A percentile compares a stretch with the other conserved stretches of the same genome.
These are phyloP conservation scores for Wickerhamiella kurtzmanii DNA, from an alignment of 805 yeast species.

Conservation along the genomic window DNA sequence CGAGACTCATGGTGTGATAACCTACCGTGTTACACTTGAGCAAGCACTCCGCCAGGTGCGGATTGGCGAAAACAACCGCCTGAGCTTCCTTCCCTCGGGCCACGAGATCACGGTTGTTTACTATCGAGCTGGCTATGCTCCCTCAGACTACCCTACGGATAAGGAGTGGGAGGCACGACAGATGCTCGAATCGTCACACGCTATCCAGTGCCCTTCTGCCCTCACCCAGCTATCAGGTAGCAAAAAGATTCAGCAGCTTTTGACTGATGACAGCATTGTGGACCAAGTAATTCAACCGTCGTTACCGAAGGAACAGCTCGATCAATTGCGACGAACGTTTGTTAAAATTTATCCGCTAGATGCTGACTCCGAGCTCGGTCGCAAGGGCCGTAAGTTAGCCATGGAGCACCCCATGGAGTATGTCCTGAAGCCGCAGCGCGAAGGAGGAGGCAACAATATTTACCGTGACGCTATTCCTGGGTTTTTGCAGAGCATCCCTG, in stretches of 20 bases:
- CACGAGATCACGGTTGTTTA: constrained; percentile 80
- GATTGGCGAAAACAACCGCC: constrained; percentile 26
- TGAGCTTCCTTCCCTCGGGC: constrained; percentile 40
- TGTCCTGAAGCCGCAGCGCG: constrained; percentile 95
- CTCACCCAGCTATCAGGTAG: constrained; percentile 86
- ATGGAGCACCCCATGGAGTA: constrained; percentile 51
- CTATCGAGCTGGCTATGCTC: constrained; percentile 81
- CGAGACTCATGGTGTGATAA: constrained; percentile 40
- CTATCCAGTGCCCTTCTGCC: constrained; percentile 85
- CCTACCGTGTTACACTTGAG: constrained; percentile 54
- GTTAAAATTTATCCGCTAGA: constrained; percentile 84
- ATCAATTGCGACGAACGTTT: constrained; percentile 43
- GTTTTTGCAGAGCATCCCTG: constrained; percentile 46
- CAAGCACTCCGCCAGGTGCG: constrained; percentile 37
- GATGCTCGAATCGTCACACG: constrained; percentile 54
- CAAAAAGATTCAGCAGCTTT: constrained; percentile 82
- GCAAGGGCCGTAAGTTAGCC: constrained; percentile 50
- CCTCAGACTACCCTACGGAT: constrained; percentile 56
- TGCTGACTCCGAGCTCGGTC: constrained; percentile 43
- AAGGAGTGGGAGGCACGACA: constrained; percentile 68
- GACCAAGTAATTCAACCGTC: constrained; percentile 31
- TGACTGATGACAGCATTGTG: constrained; percentile 44
- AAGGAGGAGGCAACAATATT: constrained; percentile 96
- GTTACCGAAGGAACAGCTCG: constrained; percentile 20
- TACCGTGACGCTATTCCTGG: constrained; percentile 75